These are phyloP conservation scores for Drosera spatulata DNA, from an alignment of 179 eudicot genomes.

Conservation along the genomic window DNA sequence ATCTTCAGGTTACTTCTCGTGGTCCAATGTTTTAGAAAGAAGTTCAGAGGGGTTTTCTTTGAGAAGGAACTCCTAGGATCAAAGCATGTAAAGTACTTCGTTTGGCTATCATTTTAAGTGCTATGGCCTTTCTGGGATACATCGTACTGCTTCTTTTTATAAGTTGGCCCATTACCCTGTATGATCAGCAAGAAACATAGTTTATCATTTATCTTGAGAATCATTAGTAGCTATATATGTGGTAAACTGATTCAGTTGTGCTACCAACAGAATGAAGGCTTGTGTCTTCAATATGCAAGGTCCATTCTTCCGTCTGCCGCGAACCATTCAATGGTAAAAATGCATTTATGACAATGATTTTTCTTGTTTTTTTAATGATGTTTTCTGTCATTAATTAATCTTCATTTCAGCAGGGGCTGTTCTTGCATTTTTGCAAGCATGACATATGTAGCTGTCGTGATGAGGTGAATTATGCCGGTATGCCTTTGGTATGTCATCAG, in stretches of 20 bases:
- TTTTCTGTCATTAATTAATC: background rate
- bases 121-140: background rate
- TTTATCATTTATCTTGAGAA: background rate
- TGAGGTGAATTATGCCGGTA: conserved; percentile 16
- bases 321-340: conserved; percentile 37
- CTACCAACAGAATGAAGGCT: conserved; percentile 64
- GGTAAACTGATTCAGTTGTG: conserved; percentile 30
- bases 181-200: background rate
- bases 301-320: conserved; percentile 36
- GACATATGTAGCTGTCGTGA: conserved; percentile 34
- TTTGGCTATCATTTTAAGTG: conserved; percentile 4
- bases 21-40: conserved; percentile 64
- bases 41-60: conserved; percentile 50
- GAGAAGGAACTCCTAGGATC: conserved; percentile 81
- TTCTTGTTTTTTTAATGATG: too few species aligned
- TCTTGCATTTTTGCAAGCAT: conserved; percentile 68
- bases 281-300: conserved; percentile 63
- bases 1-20: conserved; percentile 66
- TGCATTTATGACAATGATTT: too few species aligned
- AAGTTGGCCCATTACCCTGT: background rate
- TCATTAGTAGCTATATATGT: conserved; percentile 5
- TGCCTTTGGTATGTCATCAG: conserved; percentile 45
- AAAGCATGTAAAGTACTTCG: conserved; percentile 49
- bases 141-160: background rate
- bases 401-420: conserved; percentile 45